Percentiles rank a stretch among this genome's conserved stretches.
phyloP scores from a whole-genome alignment of 345 rosid genomes.

The Pseudoturritis turrita region DNA sequence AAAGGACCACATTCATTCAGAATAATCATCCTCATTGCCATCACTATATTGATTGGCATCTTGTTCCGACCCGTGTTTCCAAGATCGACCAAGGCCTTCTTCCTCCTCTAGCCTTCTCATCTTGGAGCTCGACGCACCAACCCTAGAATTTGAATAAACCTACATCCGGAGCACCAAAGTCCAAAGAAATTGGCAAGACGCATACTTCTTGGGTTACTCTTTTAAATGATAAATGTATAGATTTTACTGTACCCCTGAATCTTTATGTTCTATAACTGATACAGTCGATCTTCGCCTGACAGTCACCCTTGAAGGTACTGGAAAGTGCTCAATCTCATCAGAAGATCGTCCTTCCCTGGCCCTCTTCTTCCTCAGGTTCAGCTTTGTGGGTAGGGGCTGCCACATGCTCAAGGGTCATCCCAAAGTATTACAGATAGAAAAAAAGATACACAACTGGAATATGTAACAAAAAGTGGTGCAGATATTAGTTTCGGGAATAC shows the following conservation, averaged over 20 bases:
- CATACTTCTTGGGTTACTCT: neutral
- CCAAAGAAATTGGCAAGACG: neutral
- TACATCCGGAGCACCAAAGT: conserved; percentile 25
- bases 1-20: conserved; percentile 44
- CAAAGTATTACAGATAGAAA: neutral
- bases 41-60: conserved; percentile 50
- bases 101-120: conserved; percentile 50
- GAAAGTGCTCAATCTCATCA: conserved; percentile 86
- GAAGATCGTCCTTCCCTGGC: conserved; percentile 78
- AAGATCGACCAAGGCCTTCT: conserved; percentile 54
- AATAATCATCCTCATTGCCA: conserved; percentile 68
- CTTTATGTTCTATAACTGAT: conserved; percentile 62
- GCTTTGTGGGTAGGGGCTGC: conserved; percentile 93
- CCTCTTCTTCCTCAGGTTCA: conserved; percentile 75
- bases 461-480: conserved; percentile 7
- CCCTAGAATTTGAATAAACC: conserved; percentile 51
- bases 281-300: conserved; percentile 60
- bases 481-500: conserved; percentile 32
- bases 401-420: conserved; percentile 24
- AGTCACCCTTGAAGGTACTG: conserved; percentile 72
- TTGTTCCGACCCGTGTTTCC: conserved; percentile 34
- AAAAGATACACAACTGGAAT: neutral
- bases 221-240: neutral
- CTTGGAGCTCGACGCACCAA: conserved; percentile 43
- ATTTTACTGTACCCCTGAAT: conserved; percentile 50